Evolutionary conservation across 768 basidiomycete species (phyloP).

Genomic region (Phlebiopsis gigantea): DNA sequence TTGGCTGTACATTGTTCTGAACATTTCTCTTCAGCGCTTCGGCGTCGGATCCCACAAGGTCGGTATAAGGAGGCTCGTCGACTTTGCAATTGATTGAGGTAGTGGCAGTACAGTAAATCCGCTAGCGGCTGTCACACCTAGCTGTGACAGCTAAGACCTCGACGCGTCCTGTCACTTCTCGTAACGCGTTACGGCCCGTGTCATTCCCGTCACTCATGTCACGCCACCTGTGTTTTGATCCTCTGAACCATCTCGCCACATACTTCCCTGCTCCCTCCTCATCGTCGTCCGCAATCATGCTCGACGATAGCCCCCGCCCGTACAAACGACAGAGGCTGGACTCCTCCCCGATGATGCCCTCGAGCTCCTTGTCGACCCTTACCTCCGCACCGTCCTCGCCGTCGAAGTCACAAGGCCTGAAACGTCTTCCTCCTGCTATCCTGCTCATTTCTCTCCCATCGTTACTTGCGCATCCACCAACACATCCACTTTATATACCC

Average conservation of each 20-base stretch:
- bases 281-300: no score
- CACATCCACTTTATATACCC: constrained; percentile 46
- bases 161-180: constrained; percentile 7
- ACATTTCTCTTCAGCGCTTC: no score
- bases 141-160: background rate
- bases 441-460: constrained; percentile 60
- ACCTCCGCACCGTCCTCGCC: constrained; percentile 7
- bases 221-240: background rate
- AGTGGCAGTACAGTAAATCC: no score
- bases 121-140: background rate
- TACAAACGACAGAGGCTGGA: constrained; percentile 10
- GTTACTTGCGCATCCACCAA: constrained; percentile 60
- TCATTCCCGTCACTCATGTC: constrained; percentile 1
- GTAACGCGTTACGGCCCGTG: constrained; percentile 9
- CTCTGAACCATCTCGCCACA: background rate
- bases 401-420: constrained; percentile 14
- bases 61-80: no score
- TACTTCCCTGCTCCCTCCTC: background rate
- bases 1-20: no score
- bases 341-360: background rate
- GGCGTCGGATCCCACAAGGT: no score
- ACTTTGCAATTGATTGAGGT: no score
- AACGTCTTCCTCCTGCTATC: constrained; percentile 34
- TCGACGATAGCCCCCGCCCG: constrained; percentile 16
- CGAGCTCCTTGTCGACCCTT: constrained; percentile 8